phyloP scores from a whole-genome alignment of 2,329 filamentous ascomycete genomes.

The Nemania serpens region DNA sequence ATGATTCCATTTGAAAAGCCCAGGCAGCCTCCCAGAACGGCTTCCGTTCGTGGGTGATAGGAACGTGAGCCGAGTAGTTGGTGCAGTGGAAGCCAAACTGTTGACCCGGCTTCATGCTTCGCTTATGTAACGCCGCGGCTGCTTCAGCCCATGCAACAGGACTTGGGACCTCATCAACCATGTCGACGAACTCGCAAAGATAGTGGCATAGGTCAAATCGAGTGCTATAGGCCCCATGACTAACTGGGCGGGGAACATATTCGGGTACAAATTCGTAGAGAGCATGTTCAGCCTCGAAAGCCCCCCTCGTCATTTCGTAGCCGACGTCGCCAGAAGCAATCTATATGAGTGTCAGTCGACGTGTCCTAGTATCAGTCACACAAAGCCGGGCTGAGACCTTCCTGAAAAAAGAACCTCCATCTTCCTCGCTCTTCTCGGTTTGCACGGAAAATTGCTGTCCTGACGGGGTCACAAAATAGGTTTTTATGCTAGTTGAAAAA shows the following conservation, averaged over 20 bases:
- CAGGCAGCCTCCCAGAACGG: constrained; percentile 35
- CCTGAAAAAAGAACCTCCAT: background rate
- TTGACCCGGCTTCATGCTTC: constrained; percentile 34
- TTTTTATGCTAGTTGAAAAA: background rate
- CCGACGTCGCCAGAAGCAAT: constrained; percentile 23
- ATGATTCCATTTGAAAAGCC: constrained; percentile 22
- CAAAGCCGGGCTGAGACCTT: background rate
- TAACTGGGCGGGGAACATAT: constrained; percentile 7
- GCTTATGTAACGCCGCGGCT: constrained; percentile 30
- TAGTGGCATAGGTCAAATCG: constrained; percentile 34
- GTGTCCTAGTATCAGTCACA: background rate
- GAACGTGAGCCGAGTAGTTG: constrained; percentile 22
- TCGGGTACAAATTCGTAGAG: constrained; percentile 1
- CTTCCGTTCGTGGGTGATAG: constrained; percentile 31
- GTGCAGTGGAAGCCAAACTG: constrained; percentile 33
- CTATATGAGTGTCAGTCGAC: constrained; percentile 1
- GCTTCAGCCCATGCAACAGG: constrained; percentile 28
- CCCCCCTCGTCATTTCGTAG: constrained; percentile 27
- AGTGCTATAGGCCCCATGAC: constrained; percentile 31
- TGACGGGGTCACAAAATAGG: constrained; percentile 2
- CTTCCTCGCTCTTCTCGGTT: constrained; percentile 7
- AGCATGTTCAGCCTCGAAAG: constrained; percentile 31
- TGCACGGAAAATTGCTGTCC: constrained; percentile 2
- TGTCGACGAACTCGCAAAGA: constrained; percentile 34
- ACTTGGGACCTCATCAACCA: constrained; percentile 33